phyloP scores from a whole-genome alignment of 1,139 yeast species.

The Candida sanyaensis region DNA sequence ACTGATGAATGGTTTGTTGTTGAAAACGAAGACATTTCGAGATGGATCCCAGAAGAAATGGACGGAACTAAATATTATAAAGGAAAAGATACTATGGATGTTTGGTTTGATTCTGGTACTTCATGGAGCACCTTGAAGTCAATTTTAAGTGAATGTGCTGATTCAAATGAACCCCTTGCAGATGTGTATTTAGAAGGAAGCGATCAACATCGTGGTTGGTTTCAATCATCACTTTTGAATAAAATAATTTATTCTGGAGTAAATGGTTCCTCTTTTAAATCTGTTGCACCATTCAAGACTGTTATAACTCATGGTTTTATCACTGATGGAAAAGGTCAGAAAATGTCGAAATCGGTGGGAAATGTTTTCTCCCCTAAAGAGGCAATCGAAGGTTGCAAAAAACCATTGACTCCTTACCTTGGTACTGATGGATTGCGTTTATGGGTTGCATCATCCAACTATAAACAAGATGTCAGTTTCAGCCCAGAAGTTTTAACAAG shows the following conservation, averaged over 20 bases:
- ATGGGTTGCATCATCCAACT: slow-evolving; percentile 90
- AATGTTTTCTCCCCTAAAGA: slow-evolving; percentile 72
- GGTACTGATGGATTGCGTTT: slow-evolving; percentile 92
- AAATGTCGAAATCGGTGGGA: slow-evolving; percentile 94
- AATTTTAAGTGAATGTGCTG: slow-evolving; percentile 19
- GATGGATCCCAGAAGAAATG: slow-evolving; percentile 68
- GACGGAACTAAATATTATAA: slow-evolving; percentile 45
- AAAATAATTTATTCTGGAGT: slow-evolving; percentile 58
- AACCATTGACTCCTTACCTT: slow-evolving; percentile 58
- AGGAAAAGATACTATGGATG: slow-evolving; percentile 94
- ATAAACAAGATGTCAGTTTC: slow-evolving; percentile 74
- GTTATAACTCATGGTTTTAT: slow-evolving; percentile 94
- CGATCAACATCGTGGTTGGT: slow-evolving; percentile 99
- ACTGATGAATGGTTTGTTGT: slow-evolving; percentile 80
- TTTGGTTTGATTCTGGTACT: slow-evolving; percentile 98
- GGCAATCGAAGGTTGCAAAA: slow-evolving; percentile 66
- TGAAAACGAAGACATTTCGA: slow-evolving; percentile 49
- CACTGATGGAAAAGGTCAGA: slow-evolving; percentile 78
- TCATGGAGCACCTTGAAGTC: slow-evolving; percentile 73
- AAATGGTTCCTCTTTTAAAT: slow-evolving; percentile 30
- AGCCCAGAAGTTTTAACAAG: slow-evolving; percentile 73
- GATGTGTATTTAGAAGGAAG: slow-evolving; percentile 91
- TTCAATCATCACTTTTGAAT: slow-evolving; percentile 88
- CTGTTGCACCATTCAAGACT: slow-evolving; percentile 67
- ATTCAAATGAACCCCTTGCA: slow-evolving; percentile 48